A percentile compares a stretch with the other conserved stretches of the same genome.
Evolutionary conservation across 495 filamentous ascomycete species (phyloP).

Genomic region (Podospora pseudoanserina): DNA sequence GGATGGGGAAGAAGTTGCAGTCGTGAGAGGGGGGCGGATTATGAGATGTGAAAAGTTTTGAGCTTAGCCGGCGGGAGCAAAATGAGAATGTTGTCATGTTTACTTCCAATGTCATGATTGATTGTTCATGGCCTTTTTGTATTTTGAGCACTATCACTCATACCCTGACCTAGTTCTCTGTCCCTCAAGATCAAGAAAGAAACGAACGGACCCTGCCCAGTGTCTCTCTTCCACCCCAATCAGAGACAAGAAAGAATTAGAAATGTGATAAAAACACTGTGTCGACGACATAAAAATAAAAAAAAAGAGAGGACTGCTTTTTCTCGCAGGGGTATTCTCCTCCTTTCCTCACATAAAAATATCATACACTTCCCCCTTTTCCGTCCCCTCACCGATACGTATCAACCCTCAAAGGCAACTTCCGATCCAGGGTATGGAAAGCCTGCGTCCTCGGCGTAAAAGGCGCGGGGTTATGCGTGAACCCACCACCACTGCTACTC

Average conservation of each 20-base stretch:
- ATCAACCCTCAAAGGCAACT: slow-evolving; percentile 35
- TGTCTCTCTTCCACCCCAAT: background rate
- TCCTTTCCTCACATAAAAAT: background rate
- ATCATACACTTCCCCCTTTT: background rate
- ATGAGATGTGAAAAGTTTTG: background rate
- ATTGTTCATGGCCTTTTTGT: background rate
- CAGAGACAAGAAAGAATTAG: background rate
- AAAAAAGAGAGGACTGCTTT: background rate
- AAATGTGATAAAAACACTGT: background rate
- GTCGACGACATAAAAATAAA: background rate
- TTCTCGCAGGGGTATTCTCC: background rate
- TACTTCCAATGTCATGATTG: background rate
- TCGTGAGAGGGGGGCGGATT: background rate
- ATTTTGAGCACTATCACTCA: background rate
- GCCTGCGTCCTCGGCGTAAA: slow-evolving; percentile 54
- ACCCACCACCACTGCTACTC: background rate
- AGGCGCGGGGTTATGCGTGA: slow-evolving; percentile 20
- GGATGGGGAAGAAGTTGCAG: slow-evolving; percentile 61
- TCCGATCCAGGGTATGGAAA: slow-evolving; percentile 52
- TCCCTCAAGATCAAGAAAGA: background rate
- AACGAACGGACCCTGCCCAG: background rate
- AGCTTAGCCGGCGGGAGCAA: background rate
- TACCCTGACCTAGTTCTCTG: background rate
- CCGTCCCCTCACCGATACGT: background rate
- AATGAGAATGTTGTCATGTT: background rate